Conservation (phyloP, 352 stramenopile species). For the Aphanomyces invadans region DNA sequence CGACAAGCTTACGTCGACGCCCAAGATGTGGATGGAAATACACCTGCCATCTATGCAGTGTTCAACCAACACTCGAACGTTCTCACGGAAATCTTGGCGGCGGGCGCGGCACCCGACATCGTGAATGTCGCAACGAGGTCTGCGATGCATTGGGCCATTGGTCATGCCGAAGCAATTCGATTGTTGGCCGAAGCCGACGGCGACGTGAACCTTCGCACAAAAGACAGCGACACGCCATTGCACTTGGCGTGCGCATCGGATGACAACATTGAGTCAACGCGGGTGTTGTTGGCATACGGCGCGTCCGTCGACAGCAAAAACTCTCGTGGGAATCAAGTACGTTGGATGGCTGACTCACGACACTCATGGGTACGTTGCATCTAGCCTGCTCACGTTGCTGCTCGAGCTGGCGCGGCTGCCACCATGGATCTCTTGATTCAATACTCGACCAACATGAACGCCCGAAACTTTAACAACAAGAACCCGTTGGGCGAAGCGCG, state of each 20-base stretch:
- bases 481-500: slow-evolving; percentile 66
- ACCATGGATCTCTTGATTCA: slow-evolving; percentile 65
- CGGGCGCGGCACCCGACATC: slow-evolving; percentile 43
- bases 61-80: slow-evolving; percentile 44
- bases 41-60: slow-evolving; percentile 69
- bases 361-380: slow-evolving; percentile 28
- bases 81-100: slow-evolving; percentile 49
- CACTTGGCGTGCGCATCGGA: slow-evolving; percentile 55
- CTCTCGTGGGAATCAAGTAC: slow-evolving; percentile 27
- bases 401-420: slow-evolving; percentile 45
- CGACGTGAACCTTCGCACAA: slow-evolving; percentile 64
- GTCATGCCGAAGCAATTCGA: slow-evolving; percentile 25
- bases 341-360: not conserved
- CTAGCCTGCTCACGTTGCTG: slow-evolving; percentile 66
- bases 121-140: slow-evolving; percentile 61
- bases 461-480: slow-evolving; percentile 75
- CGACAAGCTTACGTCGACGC: slow-evolving; percentile 35
- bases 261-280: slow-evolving; percentile 39
- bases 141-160: slow-evolving; percentile 60
- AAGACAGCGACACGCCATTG: slow-evolving; percentile 54
- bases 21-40: slow-evolving; percentile 64
- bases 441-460: slow-evolving; percentile 75
- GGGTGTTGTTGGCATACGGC: slow-evolving; percentile 50
- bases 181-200: slow-evolving; percentile 59
- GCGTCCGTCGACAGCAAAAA: slow-evolving; percentile 48